phyloP scores from a whole-genome alignment of 495 filamentous ascomycete genomes.

The Penicillium canescens region DNA sequence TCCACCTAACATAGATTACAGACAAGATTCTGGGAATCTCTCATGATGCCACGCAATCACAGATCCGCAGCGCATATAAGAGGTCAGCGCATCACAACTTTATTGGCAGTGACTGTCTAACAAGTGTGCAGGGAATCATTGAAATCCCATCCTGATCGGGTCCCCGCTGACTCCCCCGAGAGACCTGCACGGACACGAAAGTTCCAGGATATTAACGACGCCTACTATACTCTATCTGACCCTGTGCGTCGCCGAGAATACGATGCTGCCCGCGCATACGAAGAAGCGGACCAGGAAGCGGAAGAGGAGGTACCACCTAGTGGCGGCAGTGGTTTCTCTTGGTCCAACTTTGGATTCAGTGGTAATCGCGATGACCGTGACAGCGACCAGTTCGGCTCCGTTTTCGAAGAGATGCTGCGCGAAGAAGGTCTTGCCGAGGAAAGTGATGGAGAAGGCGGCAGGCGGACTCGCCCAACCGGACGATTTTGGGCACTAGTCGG shows the following conservation, averaged over 20 bases:
- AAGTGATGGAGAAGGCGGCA: slow-evolving; percentile 26
- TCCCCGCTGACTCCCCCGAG: slow-evolving; percentile 81
- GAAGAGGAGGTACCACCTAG: slow-evolving; percentile 60
- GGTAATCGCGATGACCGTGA: slow-evolving; percentile 51
- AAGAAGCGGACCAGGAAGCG: slow-evolving; percentile 52
- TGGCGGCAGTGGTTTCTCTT: slow-evolving; percentile 53
- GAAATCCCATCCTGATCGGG: slow-evolving; percentile 91
- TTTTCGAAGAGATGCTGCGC: slow-evolving; percentile 97
- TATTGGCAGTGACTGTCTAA: slow-evolving; percentile 5
- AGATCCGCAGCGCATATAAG: slow-evolving; percentile 96
- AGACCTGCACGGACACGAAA: slow-evolving; percentile 77
- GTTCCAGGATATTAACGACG: slow-evolving; percentile 97
- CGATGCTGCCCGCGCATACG: slow-evolving; percentile 66
- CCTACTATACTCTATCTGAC: slow-evolving; percentile 94
- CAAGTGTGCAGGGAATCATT: slow-evolving; percentile 70
- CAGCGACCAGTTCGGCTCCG: slow-evolving; percentile 79
- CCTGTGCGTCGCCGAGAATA: slow-evolving; percentile 79
- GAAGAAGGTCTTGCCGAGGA: slow-evolving; percentile 84
- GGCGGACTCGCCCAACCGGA: slow-evolving; percentile 52
- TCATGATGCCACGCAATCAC: slow-evolving; percentile 70
- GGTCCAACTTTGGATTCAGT: slow-evolving; percentile 63
- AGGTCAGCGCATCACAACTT: slow-evolving; percentile 47
- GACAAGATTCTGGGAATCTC: slow-evolving; percentile 72
- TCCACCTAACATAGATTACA: slow-evolving; percentile 19
- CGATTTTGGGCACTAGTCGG: slow-evolving; percentile 88